These are phyloP conservation scores for Acer negundo DNA, from an alignment of 345 rosid genomes.

Conservation along the genomic window DNA sequence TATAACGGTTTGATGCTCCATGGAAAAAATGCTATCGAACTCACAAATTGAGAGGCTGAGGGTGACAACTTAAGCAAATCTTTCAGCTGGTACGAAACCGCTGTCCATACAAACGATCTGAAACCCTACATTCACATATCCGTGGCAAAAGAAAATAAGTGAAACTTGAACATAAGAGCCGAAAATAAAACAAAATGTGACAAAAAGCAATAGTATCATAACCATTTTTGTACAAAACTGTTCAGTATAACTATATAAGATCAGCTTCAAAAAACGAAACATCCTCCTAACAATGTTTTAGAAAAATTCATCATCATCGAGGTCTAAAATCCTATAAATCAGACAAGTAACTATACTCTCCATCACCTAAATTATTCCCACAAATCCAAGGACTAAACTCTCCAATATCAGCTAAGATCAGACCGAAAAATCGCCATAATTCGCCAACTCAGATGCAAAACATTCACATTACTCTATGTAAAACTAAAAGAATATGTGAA, in stretches of 20 bases:
- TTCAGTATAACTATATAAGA: no score
- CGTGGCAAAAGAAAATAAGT: not conserved
- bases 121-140: constrained; percentile 67
- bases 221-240: no score
- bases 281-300: not conserved
- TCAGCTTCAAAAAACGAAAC: not conserved
- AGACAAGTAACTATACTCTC: not conserved
- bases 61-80: constrained; percentile 89
- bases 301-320: not conserved
- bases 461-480: not conserved
- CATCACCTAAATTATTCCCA: not conserved
- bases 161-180: not conserved
- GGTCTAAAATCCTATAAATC: not conserved
- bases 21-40: constrained; percentile 82
- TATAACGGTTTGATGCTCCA: constrained; percentile 98
- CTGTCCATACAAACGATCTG: constrained; percentile 97
- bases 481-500: not conserved
- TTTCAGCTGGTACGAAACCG: constrained; percentile 93
- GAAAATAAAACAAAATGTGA: not conserved
- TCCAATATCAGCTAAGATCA: not conserved
- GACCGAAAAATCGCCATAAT: no score
- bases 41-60: constrained; percentile 89
- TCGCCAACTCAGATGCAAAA: no score
- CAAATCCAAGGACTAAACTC: not conserved
- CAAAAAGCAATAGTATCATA: not conserved